Evolutionary conservation across 495 filamentous ascomycete species (phyloP), one percentile per base, ranked within the genome.

Genomic region (Daldinia bambusicola): DNA sequence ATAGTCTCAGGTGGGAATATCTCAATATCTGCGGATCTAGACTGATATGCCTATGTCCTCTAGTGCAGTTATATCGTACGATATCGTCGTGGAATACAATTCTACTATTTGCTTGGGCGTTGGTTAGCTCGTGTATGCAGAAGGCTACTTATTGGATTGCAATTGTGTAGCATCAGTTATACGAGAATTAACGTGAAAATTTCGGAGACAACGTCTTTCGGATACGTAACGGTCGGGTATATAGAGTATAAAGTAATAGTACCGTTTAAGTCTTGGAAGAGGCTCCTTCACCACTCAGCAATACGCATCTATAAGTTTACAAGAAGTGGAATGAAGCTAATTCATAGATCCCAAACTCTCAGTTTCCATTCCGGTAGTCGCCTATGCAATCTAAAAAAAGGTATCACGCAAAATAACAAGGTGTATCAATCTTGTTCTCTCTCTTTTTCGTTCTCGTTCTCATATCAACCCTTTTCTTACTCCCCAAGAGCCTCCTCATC

Each of bases 311-410:
- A 50, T 32, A 57, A 30, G 2, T 30, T 9, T 14, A 31, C 1
- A 10, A 6, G 41, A 51, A 16, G 4, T 7, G 63, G 62, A 63
- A 6, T 32, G 62, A 63, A 26, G 6, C 31, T 16, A 41, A 3
- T 48, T 34, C 45, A 51, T 10, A 34, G 61, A 26, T n/a, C 34
- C 41, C 57, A 55, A 63, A 56, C 50, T 48, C 50, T 36, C 40
- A 3, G 10, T 50, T 20, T 61, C 65, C 45, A 61, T 65, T 65
- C 36, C 26, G 34, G 13, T 52, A 73, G 66, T 61, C 57, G 65
- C 61, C 66, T 65, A 38, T 69, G n/a, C 56, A 60, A 59, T 65
- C 50, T 69, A 66, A 63, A 26, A 26, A 61, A 38, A 50, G 60
- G 70, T 64, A 68, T 72, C 69, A 45, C 37, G 34, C 56, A 34